Base-by-base conservation (phyloP, 2,329 filamentous ascomycete genomes). In the Elsinoe australis region DNA sequence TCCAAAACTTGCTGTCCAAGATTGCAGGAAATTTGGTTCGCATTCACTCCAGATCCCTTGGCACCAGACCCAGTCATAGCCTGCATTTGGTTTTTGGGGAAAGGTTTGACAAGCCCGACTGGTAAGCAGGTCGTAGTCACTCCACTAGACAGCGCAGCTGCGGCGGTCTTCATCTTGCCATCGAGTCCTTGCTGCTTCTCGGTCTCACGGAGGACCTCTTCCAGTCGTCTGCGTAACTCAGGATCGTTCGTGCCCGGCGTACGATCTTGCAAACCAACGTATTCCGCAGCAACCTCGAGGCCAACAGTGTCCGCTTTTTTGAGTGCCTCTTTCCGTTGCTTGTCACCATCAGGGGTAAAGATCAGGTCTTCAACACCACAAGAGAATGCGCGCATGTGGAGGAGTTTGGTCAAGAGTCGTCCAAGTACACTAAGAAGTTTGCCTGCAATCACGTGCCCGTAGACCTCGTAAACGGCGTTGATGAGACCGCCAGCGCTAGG, bases 81-180 rank as follows among this genome's bases (percentile, higher is more conserved):
- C 72, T 98, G 92, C 90, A 98, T 98, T 68, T 96, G 90, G 61
- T 98, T 98, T 61, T 83, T 84, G 1, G 92, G 92, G 67, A 98
- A 98, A 5, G 85, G 79, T 68, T 96, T 98, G 59, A 86, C 81
- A 21, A 98, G 77, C 33, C 86, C 87, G 15, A 71, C 68, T 0
- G 92, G 92, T 55, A 98, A 75, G 66, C 88, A 95, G 2, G 78
- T 77, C 38, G 74, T 74, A 7, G 89, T 94, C 35, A 96, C 82
- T 1, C 73, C 77, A 82, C 3, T 90, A 95, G 19, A 98, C 76
- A 3, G 75, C 67, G 9, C 74, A n/a, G n/a, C 73, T 44, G 80
- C 83, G 42, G 75, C 74, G 19, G 76, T 73, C 61, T 94, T 96
- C 66, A 87, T 87, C 55, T 96, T 73, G 54, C 83, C 75, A 73